Evolutionary conservation across 345 rosid species (phyloP), one percentile per base, ranked within the genome.

Genomic region (Noccaea caerulescens): DNA sequence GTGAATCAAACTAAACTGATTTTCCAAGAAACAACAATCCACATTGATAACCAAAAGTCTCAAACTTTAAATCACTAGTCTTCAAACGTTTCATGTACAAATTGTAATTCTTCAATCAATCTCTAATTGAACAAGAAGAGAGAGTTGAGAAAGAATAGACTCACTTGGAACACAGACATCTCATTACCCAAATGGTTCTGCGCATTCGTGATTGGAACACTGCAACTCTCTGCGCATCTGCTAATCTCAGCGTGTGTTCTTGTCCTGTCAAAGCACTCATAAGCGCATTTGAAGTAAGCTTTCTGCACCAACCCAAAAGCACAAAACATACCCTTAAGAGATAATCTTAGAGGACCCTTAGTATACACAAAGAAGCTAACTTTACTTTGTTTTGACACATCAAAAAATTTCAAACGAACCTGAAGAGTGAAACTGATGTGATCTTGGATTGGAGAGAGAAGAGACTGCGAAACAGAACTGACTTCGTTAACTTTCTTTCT

Each of bases 361-460:
- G 36, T 3, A 47, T 27, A 57, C 68, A 52, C 5, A 68, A 60
- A 60, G 45, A 60, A 44, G 0, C 13, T 20, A 58, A 45, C 68
- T 74, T 59, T 20, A 38, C 51, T 61, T 61, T 0, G 6, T 33
- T 64, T 64, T 3, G 0, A 25, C 20, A 50, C 45, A 57, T 30
- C 25, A 68, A 56, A 42, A 27, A 0, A 4, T 58, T 58, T 12
- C 1, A n/a, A 5, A 44, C 49, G 45, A 65, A 86, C 98, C 87
- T 93, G 98, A 70, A 93, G 94, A 20, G 91, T 91, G 87, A 86
- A 93, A 76, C 86, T 87, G 81, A 93, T 80, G 68, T 93, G 97
- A 68, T 93, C 92, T 79, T 91, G 92, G 8, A 93, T 70, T 5
- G 90, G 86, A 38, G 87, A 61, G 63, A 93, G 96, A 8, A 88